A percentile compares a stretch with the other conserved stretches of the same genome.
Evolutionary conservation across 306 rosid species (phyloP).

Genomic region (Sechiopsis laciniata): DNA sequence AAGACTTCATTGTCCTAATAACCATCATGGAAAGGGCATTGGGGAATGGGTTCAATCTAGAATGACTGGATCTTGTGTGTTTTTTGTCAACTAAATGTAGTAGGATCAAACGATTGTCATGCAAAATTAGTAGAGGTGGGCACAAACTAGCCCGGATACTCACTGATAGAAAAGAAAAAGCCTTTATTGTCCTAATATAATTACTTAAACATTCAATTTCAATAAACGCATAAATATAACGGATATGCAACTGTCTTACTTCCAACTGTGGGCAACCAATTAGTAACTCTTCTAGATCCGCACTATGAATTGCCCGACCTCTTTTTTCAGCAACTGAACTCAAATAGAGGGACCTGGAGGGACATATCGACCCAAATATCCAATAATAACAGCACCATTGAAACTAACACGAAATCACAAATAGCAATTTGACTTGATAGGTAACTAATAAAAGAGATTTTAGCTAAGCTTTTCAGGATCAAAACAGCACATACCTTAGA

Average conservation of each 20-base stretch:
- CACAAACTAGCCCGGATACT: no score
- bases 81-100: no score
- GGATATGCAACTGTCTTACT: conserved; percentile 47
- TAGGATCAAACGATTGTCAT: no score
- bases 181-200: background rate
- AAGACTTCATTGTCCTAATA: background rate
- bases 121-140: no score
- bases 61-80: no score
- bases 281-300: conserved; percentile 85
- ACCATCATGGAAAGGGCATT: no score
- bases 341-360: conserved; percentile 75
- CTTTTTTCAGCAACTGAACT: conserved; percentile 77
- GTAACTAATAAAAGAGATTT: background rate
- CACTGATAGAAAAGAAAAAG: background rate
- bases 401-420: conserved; percentile 16
- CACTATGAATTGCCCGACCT: conserved; percentile 69
- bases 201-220: background rate
- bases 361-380: conserved; percentile 33
- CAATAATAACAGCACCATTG: conserved; percentile 28
- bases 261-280: conserved; percentile 72
- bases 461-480: background rate
- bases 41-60: no score
- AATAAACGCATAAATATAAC: background rate
- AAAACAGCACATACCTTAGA: conserved; percentile 42
- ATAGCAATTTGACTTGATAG: conserved; percentile 13